These are phyloP conservation scores for Phlegmacium glaucopus DNA, from an alignment of 768 basidiomycete species.

Conservation along the genomic window DNA sequence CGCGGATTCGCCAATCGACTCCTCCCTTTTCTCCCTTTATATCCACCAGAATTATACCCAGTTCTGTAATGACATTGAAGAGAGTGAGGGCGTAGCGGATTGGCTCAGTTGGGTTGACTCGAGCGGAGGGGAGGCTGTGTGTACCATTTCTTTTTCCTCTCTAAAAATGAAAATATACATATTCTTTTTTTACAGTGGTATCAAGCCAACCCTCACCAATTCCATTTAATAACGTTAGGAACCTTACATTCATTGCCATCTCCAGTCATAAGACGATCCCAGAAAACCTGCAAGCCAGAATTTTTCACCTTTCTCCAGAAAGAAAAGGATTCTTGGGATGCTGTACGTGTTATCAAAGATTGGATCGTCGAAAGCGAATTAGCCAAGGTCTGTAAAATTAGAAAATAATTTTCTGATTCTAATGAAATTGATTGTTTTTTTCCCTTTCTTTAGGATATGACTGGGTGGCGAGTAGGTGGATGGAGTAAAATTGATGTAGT, in stretches of 20 bases:
- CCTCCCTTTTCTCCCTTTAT: conserved; percentile 84
- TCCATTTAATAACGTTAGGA: conserved; percentile 79
- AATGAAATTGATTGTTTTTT: no score
- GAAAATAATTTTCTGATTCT: conserved; percentile 2
- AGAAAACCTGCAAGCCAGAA: conserved; percentile 79
- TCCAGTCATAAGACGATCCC: conserved; percentile 74
- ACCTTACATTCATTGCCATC: conserved; percentile 84
- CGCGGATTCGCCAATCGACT: conserved; percentile 87
- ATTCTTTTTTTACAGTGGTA: conserved; percentile 50
- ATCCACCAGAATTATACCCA: conserved; percentile 92
- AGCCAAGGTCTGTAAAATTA: conserved; percentile 9
- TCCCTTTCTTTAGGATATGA: no score
- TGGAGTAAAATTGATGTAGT: conserved; percentile 38
- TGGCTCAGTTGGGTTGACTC: conserved; percentile 77
- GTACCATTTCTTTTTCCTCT: conserved; percentile 17
- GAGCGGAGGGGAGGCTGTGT: conserved; percentile 59
- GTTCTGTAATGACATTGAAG: conserved; percentile 76
- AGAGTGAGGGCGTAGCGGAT: conserved; percentile 68
- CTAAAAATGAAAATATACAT: background rate
- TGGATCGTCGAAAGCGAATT: conserved; percentile 49
- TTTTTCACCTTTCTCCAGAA: conserved; percentile 52
- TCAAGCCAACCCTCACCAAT: conserved; percentile 77
- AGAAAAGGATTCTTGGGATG: conserved; percentile 60
- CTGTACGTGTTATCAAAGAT: conserved; percentile 48
- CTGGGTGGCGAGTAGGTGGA: conserved; percentile 29